Conservation (phyloP, 495 filamentous ascomycete species). For the Trichoderma asperelloides region DNA sequence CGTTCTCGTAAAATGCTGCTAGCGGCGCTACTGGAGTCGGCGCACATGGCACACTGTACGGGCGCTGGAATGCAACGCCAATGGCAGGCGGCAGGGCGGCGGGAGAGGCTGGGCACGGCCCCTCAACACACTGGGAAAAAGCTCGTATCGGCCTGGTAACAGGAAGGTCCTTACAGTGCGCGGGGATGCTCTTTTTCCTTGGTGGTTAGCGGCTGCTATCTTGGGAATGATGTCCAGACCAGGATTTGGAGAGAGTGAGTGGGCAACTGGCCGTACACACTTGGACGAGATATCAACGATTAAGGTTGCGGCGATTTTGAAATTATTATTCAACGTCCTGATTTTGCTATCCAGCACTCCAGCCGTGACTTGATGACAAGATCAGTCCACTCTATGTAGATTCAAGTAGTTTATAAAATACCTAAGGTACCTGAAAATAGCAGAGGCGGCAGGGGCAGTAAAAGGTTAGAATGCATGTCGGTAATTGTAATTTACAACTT, state of each 20-base stretch:
- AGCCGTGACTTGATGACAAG: no score
- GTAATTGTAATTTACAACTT: no score
- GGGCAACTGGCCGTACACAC: no score
- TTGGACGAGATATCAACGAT: no score
- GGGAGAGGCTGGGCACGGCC: not conserved
- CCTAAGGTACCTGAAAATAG: no score
- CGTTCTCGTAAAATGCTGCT: not conserved
- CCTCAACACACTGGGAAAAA: not conserved
- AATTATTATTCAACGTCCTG: no score
- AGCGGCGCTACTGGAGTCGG: not conserved
- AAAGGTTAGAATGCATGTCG: no score
- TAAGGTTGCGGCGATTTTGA: no score
- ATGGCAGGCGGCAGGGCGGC: not conserved
- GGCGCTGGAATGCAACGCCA: conserved; percentile 1
- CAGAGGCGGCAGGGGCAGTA: no score
- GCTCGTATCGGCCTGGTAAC: not conserved
- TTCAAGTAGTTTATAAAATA: no score
- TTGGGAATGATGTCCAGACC: not conserved
- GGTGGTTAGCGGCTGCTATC: not conserved
- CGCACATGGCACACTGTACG: not conserved
- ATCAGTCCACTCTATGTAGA: no score
- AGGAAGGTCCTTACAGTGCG: not conserved
- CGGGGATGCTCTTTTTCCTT: not conserved
- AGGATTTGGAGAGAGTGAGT: not conserved
- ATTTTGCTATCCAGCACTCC: no score